These are phyloP conservation scores for Albifimbria verrucaria DNA, from an alignment of 2,329 filamentous ascomycete genomes.

Conservation along the genomic window DNA sequence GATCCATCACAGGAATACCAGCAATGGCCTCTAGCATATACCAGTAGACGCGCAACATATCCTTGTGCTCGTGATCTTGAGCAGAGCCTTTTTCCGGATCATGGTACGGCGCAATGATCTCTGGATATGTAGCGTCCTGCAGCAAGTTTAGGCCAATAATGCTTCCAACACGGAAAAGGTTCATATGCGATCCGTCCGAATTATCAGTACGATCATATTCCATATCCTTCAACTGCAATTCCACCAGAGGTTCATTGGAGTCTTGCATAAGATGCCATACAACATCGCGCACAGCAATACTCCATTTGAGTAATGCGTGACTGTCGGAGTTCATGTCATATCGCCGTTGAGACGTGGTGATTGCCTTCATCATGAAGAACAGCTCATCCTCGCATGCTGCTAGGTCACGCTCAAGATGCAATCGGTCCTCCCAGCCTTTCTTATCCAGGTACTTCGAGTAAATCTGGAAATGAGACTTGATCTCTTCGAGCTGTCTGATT, in stretches of 20 bases:
- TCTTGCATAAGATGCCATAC: conserved; percentile 96
- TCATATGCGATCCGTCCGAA: conserved; percentile 93
- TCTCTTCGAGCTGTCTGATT: conserved; percentile 90
- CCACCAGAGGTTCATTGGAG: conserved; percentile 80
- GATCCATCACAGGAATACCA: conserved; percentile 93
- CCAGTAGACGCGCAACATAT: conserved; percentile 95
- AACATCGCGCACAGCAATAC: conserved; percentile 89
- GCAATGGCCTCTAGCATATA: conserved; percentile 98
- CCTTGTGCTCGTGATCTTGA: conserved; percentile 50
- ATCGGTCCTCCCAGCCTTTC: conserved; percentile 85
- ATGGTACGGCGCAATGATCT: conserved; percentile 89
- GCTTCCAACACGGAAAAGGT: conserved; percentile 82
- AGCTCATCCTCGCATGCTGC: conserved; percentile 90
- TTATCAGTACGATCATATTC: conserved; percentile 96
- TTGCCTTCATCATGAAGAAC: conserved; percentile 99
- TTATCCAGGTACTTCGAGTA: conserved; percentile 84
- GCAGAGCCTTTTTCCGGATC: conserved; percentile 57
- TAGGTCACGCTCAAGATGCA: conserved; percentile 86
- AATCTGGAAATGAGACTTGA: conserved; percentile 94
- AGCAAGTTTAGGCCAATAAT: conserved; percentile 88
- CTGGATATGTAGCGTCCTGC: conserved; percentile 86
- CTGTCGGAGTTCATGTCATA: conserved; percentile 68
- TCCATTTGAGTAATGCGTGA: conserved; percentile 83
- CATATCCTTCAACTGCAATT: conserved; percentile 87
- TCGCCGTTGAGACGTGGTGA: conserved; percentile 91